These are phyloP conservation scores for Hanseniaspora pseudoguilliermondii DNA, from an alignment of 805 yeast genomes.

Conservation along the genomic window DNA sequence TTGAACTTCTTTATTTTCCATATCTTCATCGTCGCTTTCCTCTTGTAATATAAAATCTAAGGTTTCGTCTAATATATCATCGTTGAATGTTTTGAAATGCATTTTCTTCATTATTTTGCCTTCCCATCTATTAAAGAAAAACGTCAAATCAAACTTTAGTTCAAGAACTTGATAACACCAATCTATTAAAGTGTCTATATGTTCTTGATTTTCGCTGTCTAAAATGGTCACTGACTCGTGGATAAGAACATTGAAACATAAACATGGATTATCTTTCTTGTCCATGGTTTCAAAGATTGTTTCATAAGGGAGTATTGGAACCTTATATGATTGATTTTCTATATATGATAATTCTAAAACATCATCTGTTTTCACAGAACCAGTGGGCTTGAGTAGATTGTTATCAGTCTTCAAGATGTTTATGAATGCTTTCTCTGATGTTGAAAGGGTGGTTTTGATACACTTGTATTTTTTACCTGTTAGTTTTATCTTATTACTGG, in stretches of 20 bases:
- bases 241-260: constrained; percentile 9
- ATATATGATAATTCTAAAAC: background rate
- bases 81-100: constrained; percentile 5
- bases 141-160: constrained; percentile 6
- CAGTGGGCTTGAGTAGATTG: background rate
- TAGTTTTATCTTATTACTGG: background rate
- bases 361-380: background rate
- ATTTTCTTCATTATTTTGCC: constrained; percentile 10
- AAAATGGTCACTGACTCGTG: constrained; percentile 2
- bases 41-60: constrained; percentile 4
- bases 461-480: constrained; percentile 8
- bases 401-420: constrained; percentile 1
- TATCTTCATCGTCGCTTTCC: constrained; percentile 2
- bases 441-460: constrained; percentile 10
- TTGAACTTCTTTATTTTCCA: constrained; percentile 3
- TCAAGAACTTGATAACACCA: constrained; percentile 12
- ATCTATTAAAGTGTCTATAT: background rate
- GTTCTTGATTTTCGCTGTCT: background rate
- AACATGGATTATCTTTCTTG: background rate
- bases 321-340: background rate
- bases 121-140: constrained; percentile 13
- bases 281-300: constrained; percentile 5
- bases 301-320: constrained; percentile 7
- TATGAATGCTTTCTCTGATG: constrained; percentile 11
- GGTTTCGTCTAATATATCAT: background rate